A percentile compares a stretch with the other conserved stretches of the same genome.
phyloP scores from a whole-genome alignment of 257 asterid genomes.

The Capsicum chinense region DNA sequence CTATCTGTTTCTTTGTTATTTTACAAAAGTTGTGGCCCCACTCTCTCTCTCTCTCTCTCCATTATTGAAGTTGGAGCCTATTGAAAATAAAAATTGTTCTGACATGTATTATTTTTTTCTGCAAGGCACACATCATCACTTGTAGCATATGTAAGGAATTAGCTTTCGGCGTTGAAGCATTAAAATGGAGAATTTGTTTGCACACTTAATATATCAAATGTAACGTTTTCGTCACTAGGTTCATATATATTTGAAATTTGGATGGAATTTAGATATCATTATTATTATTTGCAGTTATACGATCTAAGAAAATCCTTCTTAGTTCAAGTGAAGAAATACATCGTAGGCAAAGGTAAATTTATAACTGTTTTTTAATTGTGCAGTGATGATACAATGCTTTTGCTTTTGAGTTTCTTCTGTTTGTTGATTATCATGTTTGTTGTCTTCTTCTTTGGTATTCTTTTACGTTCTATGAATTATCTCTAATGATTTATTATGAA shows the following conservation, averaged over 20 bases:
- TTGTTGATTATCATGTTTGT: background rate
- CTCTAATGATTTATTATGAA: background rate
- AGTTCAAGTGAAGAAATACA: background rate
- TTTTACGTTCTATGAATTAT: background rate
- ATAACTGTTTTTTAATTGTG: background rate
- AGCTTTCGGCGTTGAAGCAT: conserved; percentile 70
- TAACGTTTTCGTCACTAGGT: conserved; percentile 32
- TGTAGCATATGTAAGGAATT: conserved; percentile 68
- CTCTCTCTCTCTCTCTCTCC: conserved; percentile 27
- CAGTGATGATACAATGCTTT: conserved; percentile 4
- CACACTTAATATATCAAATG: conserved; percentile 56
- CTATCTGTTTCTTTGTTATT: background rate
- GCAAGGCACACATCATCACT: conserved; percentile 74
- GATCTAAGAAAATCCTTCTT: background rate
- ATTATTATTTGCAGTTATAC: background rate
- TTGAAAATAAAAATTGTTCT: conserved; percentile 27
- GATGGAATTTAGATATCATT: background rate
- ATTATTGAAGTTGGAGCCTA: conserved; percentile 1
- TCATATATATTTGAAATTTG: conserved; percentile 2
- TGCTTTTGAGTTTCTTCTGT: background rate
- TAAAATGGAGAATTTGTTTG: conserved; percentile 71
- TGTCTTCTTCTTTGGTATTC: background rate
- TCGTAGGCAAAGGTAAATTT: background rate
- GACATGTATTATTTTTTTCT: conserved; percentile 38
- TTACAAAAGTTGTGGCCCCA: background rate